A percentile compares a stretch with the other conserved stretches of the same genome.
Evolutionary conservation across 148 eudicot genomes (phyloP).

Genomic region (Vaccinium darrowii): DNA sequence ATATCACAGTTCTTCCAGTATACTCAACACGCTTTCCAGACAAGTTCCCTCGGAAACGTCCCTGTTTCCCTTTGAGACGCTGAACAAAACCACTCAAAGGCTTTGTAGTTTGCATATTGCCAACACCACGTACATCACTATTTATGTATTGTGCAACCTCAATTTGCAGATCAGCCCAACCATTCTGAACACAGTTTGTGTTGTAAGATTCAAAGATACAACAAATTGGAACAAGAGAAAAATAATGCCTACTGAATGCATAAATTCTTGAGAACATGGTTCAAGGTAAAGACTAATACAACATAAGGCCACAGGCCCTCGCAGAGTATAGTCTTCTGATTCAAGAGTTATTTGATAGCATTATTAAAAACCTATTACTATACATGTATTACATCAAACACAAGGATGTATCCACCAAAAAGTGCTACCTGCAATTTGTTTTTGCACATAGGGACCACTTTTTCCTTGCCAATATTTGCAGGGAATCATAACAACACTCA

Average conservation of each 20-base stretch:
- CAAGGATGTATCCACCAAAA: neutral
- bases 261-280: neutral
- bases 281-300: neutral
- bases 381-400: neutral
- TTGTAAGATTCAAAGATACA: constrained; percentile 6
- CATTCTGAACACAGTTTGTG: constrained; percentile 36
- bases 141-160: constrained; percentile 88
- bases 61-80: constrained; percentile 96
- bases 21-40: constrained; percentile 98
- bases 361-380: neutral
- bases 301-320: neutral
- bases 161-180: constrained; percentile 77
- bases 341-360: neutral
- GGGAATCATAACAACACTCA: neutral
- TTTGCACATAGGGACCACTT: neutral
- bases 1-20: constrained; percentile 96
- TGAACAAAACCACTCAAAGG: constrained; percentile 85
- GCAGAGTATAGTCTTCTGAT: neutral
- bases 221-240: neutral
- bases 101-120: constrained; percentile 35
- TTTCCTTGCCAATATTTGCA: neutral
- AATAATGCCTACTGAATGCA: neutral
- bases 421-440: neutral
- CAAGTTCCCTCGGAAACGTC: constrained; percentile 89
- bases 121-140: constrained; percentile 73